phyloP scores from a whole-genome alignment of 1,284 basidiomycete genomes.

The Apiotrichum domesticum region DNA sequence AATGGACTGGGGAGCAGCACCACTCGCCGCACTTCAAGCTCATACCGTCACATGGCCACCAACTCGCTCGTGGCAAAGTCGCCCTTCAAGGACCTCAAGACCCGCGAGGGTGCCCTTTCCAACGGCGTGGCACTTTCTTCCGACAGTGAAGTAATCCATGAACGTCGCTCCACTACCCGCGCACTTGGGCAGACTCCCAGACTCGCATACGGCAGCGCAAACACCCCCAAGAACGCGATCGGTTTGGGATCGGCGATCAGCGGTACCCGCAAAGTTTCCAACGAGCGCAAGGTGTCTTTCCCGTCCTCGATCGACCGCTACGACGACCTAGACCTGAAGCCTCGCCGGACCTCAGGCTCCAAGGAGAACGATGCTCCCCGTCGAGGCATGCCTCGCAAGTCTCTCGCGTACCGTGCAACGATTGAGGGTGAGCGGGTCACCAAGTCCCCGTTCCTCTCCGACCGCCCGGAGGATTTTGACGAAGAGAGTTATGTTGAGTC shows the following conservation, averaged over 20 bases:
- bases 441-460: constrained; percentile 70
- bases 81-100: constrained; percentile 62
- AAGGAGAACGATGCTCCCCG: constrained; percentile 1
- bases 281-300: constrained; percentile 26
- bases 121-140: constrained; percentile 24
- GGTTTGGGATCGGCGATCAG: constrained; percentile 30
- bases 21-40: constrained; percentile 64
- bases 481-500: not conserved
- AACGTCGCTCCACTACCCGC: constrained; percentile 24
- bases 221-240: constrained; percentile 34
- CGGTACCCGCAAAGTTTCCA: constrained; percentile 36
- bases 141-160: constrained; percentile 31
- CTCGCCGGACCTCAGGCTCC: not conserved
- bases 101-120: constrained; percentile 18
- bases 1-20: not conserved
- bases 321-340: constrained; percentile 18
- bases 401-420: constrained; percentile 65
- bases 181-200: constrained; percentile 28
- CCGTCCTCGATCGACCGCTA: constrained; percentile 18
- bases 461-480: constrained; percentile 3
- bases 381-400: constrained; percentile 51
- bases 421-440: constrained; percentile 70
- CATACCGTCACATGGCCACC: constrained; percentile 71
- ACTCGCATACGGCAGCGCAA: constrained; percentile 29
- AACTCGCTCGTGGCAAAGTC: constrained; percentile 83